Conservation (phyloP, 495 filamentous ascomycete genomes). For the Sordaria brevicollis region DNA sequence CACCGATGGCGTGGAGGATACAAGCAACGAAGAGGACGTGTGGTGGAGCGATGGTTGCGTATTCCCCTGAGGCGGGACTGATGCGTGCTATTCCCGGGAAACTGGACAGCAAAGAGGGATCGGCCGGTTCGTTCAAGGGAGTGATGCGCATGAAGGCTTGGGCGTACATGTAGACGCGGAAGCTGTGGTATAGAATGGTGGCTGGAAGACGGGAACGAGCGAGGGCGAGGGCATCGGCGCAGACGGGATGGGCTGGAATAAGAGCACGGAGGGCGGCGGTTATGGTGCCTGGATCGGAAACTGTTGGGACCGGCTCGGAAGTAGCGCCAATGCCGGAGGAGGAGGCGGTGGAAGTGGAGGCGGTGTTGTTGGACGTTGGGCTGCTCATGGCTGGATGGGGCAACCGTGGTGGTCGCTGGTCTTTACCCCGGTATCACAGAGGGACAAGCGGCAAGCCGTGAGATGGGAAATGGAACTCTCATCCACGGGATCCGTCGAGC, state of each 20-base stretch:
- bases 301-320: not conserved
- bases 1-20: conserved; percentile 39
- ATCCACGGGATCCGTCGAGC: not conserved
- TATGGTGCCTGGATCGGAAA: conserved; percentile 6
- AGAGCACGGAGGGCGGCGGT: conserved; percentile 16
- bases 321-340: conserved; percentile 3
- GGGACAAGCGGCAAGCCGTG: not conserved
- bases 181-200: conserved; percentile 35
- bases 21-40: conserved; percentile 28
- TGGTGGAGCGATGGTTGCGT: conserved; percentile 5
- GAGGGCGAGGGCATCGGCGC: conserved; percentile 18
- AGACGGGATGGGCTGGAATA: conserved; percentile 16
- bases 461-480: not conserved
- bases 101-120: not conserved
- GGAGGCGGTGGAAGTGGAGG: not conserved
- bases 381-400: not conserved
- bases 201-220: conserved; percentile 24
- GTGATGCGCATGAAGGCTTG: conserved; percentile 16
- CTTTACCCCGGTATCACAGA: not conserved
- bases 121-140: not conserved
- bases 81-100: not conserved
- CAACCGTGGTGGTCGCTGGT: not conserved
- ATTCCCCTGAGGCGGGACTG: not conserved
- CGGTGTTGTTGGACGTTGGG: not conserved
- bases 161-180: conserved; percentile 35